Evolutionary conservation across 2,329 filamentous ascomycete species (phyloP).

Genomic region (Fusarium chuoi): DNA sequence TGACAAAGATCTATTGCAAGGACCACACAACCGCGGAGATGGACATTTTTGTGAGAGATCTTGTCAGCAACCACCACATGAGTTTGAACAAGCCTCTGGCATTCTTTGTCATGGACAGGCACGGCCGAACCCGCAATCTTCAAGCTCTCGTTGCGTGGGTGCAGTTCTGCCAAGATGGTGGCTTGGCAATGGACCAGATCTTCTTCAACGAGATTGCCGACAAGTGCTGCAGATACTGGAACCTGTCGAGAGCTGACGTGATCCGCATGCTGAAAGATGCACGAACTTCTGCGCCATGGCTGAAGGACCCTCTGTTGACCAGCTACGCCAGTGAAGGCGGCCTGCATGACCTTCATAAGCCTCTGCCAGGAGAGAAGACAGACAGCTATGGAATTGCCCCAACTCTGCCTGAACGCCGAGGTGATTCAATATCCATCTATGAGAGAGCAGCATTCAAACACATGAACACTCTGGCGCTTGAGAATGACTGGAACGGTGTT

Average conservation of each 20-base stretch:
- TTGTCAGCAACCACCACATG: slow-evolving; percentile 43
- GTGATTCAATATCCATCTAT: slow-evolving; percentile 35
- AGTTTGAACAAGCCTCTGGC: slow-evolving; percentile 44
- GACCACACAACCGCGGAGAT: slow-evolving; percentile 40
- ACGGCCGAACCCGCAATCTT: slow-evolving; percentile 45
- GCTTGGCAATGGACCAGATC: slow-evolving; percentile 43
- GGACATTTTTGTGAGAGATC: slow-evolving; percentile 44
- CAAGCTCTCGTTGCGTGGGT: slow-evolving; percentile 47
- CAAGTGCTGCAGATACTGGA: slow-evolving; percentile 49
- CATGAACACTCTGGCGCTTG: slow-evolving; percentile 55
- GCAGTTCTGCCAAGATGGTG: slow-evolving; percentile 45
- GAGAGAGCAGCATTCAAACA: slow-evolving; percentile 39
- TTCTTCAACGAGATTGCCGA: slow-evolving; percentile 45
- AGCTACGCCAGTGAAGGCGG: slow-evolving; percentile 34
- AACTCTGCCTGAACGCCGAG: slow-evolving; percentile 26
- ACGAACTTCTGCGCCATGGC: slow-evolving; percentile 38
- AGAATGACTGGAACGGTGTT: slow-evolving; percentile 47
- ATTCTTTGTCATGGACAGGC: slow-evolving; percentile 45
- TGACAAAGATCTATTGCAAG: slow-evolving; percentile 51
- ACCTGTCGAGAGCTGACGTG: slow-evolving; percentile 41
- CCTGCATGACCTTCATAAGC: slow-evolving; percentile 35
- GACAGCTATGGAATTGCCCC: slow-evolving; percentile 16
- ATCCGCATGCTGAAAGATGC: slow-evolving; percentile 43
- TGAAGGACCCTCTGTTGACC: slow-evolving; percentile 38
- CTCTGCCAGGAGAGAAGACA: slow-evolving; percentile 25